Percentiles rank a stretch among this genome's conserved stretches.
Conservation (phyloP, 2,329 filamentous ascomycete genomes). For the Botryotinia narcissicola region DNA sequence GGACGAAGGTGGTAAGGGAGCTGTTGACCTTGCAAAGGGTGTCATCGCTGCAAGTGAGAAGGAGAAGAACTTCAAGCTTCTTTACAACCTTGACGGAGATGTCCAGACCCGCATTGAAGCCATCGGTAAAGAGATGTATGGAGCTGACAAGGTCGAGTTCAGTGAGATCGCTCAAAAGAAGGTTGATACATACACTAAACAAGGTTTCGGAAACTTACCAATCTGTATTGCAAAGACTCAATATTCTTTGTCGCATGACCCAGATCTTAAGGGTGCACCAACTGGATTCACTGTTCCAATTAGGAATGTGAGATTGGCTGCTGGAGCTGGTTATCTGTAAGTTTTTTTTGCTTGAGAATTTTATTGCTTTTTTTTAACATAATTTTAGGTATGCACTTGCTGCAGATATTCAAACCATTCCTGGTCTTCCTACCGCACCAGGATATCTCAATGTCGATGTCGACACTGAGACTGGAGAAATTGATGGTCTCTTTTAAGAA, state of each 20-base stretch:
- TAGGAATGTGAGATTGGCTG: constrained; percentile 88
- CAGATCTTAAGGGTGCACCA: constrained; percentile 89
- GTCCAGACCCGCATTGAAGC: constrained; percentile 87
- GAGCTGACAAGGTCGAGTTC: constrained; percentile 84
- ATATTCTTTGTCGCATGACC: constrained; percentile 92
- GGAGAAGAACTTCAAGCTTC: constrained; percentile 81
- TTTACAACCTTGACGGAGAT: constrained; percentile 76
- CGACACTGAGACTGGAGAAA: constrained; percentile 78
- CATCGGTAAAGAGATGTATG: constrained; percentile 93
- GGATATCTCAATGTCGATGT: constrained; percentile 94
- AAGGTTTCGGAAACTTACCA: constrained; percentile 88
- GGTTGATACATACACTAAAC: constrained; percentile 88
- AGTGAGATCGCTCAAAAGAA: constrained; percentile 93
- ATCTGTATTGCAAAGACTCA: constrained; percentile 99
- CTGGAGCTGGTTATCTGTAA: constrained; percentile 88
- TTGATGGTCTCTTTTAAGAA: constrained; percentile 80
- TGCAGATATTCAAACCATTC: constrained; percentile 97
- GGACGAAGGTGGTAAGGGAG: constrained; percentile 90
- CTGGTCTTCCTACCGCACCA: constrained; percentile 88
- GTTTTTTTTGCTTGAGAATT: constrained; percentile 37
- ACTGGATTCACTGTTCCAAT: constrained; percentile 94
- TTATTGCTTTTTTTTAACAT: constrained; percentile 39
- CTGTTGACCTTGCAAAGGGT: constrained; percentile 81
- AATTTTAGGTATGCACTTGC: constrained; percentile 75
- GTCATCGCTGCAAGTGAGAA: constrained; percentile 81